phyloP scores from a whole-genome alignment of 1,284 basidiomycete species.

The Ceraceosorus bombacis region DNA sequence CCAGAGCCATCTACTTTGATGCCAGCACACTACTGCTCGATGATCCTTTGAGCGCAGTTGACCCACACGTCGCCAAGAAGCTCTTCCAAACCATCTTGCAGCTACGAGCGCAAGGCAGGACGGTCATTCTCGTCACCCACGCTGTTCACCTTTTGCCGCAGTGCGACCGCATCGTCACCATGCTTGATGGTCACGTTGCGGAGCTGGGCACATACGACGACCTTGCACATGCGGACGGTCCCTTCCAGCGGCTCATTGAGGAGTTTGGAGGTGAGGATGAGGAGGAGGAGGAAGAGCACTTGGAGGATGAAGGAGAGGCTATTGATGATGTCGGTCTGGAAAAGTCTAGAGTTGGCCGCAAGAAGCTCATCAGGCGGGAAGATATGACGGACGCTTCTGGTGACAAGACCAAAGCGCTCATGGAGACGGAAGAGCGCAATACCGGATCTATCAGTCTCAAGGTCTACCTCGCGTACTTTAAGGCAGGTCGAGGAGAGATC shows the following conservation, averaged over 20 bases:
- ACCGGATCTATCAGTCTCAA: slow-evolving; percentile 39
- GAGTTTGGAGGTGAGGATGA: slow-evolving; percentile 47
- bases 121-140: slow-evolving; percentile 48
- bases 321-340: slow-evolving; percentile 26
- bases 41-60: slow-evolving; percentile 62
- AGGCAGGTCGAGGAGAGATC: slow-evolving; percentile 58
- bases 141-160: slow-evolving; percentile 57
- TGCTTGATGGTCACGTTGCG: slow-evolving; percentile 63
- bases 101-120: slow-evolving; percentile 26
- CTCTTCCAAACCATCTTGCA: slow-evolving; percentile 46
- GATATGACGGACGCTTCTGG: slow-evolving; percentile 20
- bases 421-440: slow-evolving; percentile 44
- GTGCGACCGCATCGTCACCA: slow-evolving; percentile 59
- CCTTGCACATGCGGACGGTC: slow-evolving; percentile 55
- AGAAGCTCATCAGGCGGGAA: slow-evolving; percentile 10
- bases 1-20: slow-evolving; percentile 71
- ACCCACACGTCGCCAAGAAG: slow-evolving; percentile 48
- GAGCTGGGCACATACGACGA: slow-evolving; percentile 62
- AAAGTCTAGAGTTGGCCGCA: background rate
- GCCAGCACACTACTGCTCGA: slow-evolving; percentile 64
- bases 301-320: slow-evolving; percentile 25
- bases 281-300: slow-evolving; percentile 30
- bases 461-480: slow-evolving; percentile 64
- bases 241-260: slow-evolving; percentile 55
- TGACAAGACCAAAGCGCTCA: slow-evolving; percentile 22